Evolutionary conservation across 73 alveolate genomes (phyloP).

Genomic region (Paramecium pentaurelia): DNA sequence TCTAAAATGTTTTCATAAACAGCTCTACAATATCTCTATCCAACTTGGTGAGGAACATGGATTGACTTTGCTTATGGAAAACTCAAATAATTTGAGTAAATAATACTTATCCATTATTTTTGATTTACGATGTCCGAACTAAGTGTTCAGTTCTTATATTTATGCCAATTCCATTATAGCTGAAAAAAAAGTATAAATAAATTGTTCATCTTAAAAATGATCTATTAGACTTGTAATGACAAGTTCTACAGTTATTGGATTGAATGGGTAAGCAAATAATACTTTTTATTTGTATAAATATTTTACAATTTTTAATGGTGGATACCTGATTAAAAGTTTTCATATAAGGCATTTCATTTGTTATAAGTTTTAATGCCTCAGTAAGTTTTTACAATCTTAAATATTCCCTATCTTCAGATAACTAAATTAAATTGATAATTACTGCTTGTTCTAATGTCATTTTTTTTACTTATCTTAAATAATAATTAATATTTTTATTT

Average conservation of each 20-base stretch:
- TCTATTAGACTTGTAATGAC: neutral
- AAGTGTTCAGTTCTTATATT: neutral
- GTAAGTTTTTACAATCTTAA: neutral
- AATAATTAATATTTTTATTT: neutral
- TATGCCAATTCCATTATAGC: neutral
- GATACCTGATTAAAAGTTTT: neutral
- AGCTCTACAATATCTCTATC: neutral
- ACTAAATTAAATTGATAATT: neutral
- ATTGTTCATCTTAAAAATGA: neutral
- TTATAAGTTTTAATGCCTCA: neutral
- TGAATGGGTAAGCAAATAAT: neutral
- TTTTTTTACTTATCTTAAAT: neutral
- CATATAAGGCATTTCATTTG: neutral
- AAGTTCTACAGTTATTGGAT: neutral
- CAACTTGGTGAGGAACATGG: neutral
- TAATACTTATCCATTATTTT: neutral
- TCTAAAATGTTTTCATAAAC: neutral
- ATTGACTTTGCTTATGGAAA: neutral
- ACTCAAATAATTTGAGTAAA: neutral
- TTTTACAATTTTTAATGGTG: neutral
- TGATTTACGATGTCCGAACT: neutral
- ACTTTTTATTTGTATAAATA: neutral
- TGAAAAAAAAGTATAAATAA: neutral
- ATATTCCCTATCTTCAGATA: neutral
- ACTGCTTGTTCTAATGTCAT: conserved; percentile 1